phyloP scores from a whole-genome alignment of 2,329 filamentous ascomycete genomes.

The Trematosphaeria pertusa region DNA sequence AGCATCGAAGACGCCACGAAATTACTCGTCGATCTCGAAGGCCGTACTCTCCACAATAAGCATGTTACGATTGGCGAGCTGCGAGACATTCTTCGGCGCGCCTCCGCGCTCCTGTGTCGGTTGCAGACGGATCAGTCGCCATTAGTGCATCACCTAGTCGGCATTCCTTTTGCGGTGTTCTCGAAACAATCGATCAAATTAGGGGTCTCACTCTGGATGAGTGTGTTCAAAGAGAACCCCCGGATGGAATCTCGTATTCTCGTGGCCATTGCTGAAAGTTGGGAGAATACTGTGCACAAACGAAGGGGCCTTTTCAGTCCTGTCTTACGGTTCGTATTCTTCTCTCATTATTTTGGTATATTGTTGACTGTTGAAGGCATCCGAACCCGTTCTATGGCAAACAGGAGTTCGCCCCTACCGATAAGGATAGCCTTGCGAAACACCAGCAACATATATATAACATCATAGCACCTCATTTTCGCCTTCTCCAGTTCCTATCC shows the following conservation, averaged over 20 bases:
- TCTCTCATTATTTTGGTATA: neutral
- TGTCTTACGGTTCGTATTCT: conserved; percentile 63
- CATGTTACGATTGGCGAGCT: conserved; percentile 76
- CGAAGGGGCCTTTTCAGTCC: conserved; percentile 82
- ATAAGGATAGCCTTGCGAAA: conserved; percentile 75
- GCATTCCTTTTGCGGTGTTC: conserved; percentile 91
- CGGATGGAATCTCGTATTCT: conserved; percentile 85
- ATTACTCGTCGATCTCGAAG: conserved; percentile 76
- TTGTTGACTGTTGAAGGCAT: conserved; percentile 57
- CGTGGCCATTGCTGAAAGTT: conserved; percentile 85
- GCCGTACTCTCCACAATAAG: conserved; percentile 72
- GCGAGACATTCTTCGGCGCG: conserved; percentile 80
- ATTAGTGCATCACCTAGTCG: conserved; percentile 86
- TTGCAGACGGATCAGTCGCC: conserved; percentile 76
- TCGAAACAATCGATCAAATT: conserved; percentile 95
- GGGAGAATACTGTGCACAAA: conserved; percentile 82
- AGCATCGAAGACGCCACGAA: conserved; percentile 60
- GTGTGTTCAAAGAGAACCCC: conserved; percentile 95
- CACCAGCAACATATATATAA: conserved; percentile 82
- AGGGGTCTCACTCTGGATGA: conserved; percentile 94
- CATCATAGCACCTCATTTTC: conserved; percentile 83
- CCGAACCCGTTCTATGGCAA: conserved; percentile 89
- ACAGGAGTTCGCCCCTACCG: conserved; percentile 91
- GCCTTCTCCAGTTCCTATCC: conserved; percentile 84
- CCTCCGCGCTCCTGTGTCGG: conserved; percentile 84